Evolutionary conservation across 2,329 filamentous ascomycete genomes (phyloP), one percentile per base, ranked within the genome.

Genomic region (Monosporascus cannonballus): DNA sequence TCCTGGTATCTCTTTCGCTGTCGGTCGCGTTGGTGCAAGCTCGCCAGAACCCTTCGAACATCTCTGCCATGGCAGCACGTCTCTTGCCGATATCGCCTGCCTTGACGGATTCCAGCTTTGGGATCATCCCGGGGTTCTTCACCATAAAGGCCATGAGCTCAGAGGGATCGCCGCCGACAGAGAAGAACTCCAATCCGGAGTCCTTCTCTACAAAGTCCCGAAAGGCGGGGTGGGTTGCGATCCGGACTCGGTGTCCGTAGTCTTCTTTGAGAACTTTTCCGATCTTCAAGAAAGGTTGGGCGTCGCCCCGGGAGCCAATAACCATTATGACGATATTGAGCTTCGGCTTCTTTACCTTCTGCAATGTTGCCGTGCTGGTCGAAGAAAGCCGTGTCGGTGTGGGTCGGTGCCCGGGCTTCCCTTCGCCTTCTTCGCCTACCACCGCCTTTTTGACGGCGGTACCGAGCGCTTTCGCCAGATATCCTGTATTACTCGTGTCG

Each of bases 81-180:
- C 87, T 75, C 24, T 77, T 75, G 0, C 84, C 81, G 53, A 93
- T 85, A 59, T 93, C 89, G 3, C 89, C 89, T 2, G 84, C 80
- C 56, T 82, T 85, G 51, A 93, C 80, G 0, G 86, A 86, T 56
- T 89, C 82, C 24, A 92, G 72, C 1, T 79, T 86, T 0, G 89
- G 89, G 2, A 94, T 87, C 67, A 93, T 76, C 4, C 88, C 87
- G 0, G 83, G 87, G 61, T 93, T 91, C 71, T 90, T 90, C 36
- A 92, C 87, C 89, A 94, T 93, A 67, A 91, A 93, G 0, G 87
- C 85, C 89, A 93, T 93, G 1, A 94, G 74, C 67, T 92, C 87
- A 0, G 85, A 83, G 2, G 89, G 89, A 60, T 93, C 85, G 2
- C 89, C 89, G 1, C 89, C 89, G 2, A 92, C 81, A 2, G 82